Evolutionary conservation across 306 rosid genomes (phyloP), one percentile per base, ranked within the genome.

Genomic region (Dicorynia guianensis): DNA sequence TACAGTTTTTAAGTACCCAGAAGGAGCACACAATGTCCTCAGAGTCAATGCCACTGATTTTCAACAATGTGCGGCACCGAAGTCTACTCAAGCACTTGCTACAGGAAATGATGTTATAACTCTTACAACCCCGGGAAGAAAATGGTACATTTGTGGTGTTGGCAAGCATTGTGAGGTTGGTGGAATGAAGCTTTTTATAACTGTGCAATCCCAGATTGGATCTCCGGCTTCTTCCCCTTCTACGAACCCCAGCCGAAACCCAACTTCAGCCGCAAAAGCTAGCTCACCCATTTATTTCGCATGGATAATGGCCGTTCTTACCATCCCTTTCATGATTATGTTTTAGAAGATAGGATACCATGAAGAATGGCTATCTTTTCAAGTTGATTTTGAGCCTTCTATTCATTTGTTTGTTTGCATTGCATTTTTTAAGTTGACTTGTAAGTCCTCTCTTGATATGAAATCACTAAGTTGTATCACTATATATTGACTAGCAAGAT

Each of bases 91-190:
- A 44, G 62, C 86, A 0, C 56, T 89, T 11, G 66, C 70, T 3
- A 78, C 69, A 20, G 84, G 86, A 55, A 72, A 78, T 8, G 88
- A 84, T 63, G 82, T 50, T 0, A 76, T 84, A 14, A 36, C 25
- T 46, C 72, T 89, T 1, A 48, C 78, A 70, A 46, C 83, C 15
- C 4, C 86, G 0, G 89, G 87, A 33, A 84, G 55, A 12, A 86
- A 84, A 70, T 86, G 91, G 91, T 84, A 82, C 76, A 75, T 84
- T 13, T 84, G 89, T 18, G 85, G 84, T 9, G 62, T 84, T 62
- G 34, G 39, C 17, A 3, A 18, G 40, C 86, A 84, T 55, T 86
- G 89, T 52, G 71, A 38, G 7, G 43, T 3, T 8, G 89, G 80
- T 8, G 67, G 71, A 9, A 75, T 77, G 80, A 89, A 78, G 86